Evolutionary conservation across 2,329 filamentous ascomycete genomes (phyloP), one percentile per base, ranked within the genome.

Genomic region (Lasiodiplodia sp.): DNA sequence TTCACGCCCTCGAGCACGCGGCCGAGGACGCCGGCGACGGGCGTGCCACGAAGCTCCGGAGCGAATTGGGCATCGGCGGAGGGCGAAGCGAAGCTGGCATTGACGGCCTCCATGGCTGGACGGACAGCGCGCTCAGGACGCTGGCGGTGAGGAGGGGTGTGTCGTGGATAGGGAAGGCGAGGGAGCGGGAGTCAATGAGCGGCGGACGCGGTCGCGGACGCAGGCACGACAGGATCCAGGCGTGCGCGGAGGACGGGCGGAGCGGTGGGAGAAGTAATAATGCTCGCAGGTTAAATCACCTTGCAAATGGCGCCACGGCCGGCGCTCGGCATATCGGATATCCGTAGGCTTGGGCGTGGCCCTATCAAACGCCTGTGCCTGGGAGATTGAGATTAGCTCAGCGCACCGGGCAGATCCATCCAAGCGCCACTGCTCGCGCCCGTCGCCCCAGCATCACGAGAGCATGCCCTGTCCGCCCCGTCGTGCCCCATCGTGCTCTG

Each of bases 21-120:
- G 18, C 76, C 74, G 28, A 80, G 23, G 18, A 80, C 63, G 70
- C 77, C 77, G 68, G 68, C 74, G 69, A 69, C 66, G 71, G 78
- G 73, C 23, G 62, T 8, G 62, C 78, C 74, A 37, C 73, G 69
- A 2, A 78, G 72, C 55, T 73, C 69, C 31, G 78, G 77, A 37
- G 75, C 74, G 66, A 76, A 73, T 65, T 78, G 76, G 31, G 78
- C 78, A 66, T 80, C 78, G 21, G 78, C 78, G 68, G 77, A 77
- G 55, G 78, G 78, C 76, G 78, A 80, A 52, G 77, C 77, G 69
- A 79, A 79, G 71, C 75, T 80, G 72, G 73, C 75, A 71, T 80
- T 80, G 72, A 75, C 75, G 51, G 74, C 75, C 10, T 60, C 67
- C 67, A 68, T 68, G 67, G 40, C 38, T 23, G 51, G n/a, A 57